These are phyloP conservation scores for Penicillium herquei DNA, from an alignment of 495 filamentous ascomycete species.

Conservation along the genomic window DNA sequence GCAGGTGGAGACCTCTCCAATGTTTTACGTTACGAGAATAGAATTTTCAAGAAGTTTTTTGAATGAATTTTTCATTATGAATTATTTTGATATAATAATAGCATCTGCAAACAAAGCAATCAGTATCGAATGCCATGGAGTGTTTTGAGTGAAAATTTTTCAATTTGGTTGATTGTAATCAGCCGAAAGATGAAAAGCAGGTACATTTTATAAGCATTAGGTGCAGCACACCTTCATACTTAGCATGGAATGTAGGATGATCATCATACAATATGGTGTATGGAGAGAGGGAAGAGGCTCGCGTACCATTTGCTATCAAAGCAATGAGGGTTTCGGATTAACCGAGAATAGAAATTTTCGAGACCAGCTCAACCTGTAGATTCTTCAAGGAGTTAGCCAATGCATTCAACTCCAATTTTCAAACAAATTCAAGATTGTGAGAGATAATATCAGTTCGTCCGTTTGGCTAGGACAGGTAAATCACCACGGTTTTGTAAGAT, in stretches of 20 bases:
- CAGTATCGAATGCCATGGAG: constrained; percentile 31
- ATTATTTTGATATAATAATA: constrained; percentile 6
- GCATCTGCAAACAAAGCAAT: constrained; percentile 27
- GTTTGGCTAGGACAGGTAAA: constrained; percentile 89
- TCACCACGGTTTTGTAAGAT: constrained; percentile 86
- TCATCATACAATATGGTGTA: constrained; percentile 58
- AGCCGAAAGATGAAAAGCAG: constrained; percentile 98
- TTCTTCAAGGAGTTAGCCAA: constrained; percentile 34
- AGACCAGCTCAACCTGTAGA: not conserved
- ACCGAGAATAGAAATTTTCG: not conserved
- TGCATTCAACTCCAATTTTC: constrained; percentile 12
- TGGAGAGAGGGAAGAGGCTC: not conserved
- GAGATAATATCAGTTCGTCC: constrained; percentile 66
- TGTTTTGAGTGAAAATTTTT: constrained; percentile 18
- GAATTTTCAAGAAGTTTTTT: not conserved
- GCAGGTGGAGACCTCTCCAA: no score
- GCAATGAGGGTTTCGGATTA: not conserved
- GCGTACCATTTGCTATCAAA: constrained; percentile 7
- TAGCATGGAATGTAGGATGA: constrained; percentile 82
- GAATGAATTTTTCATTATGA: constrained; percentile 6
- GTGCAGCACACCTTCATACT: constrained; percentile 67
- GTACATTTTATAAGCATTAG: constrained; percentile 72
- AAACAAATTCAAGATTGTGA: constrained; percentile 15
- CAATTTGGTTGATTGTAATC: constrained; percentile 44
- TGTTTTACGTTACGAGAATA: constrained; percentile 12